Evolutionary conservation across 768 basidiomycete species (phyloP).

Genomic region (Dioszegia aurantiaca): DNA sequence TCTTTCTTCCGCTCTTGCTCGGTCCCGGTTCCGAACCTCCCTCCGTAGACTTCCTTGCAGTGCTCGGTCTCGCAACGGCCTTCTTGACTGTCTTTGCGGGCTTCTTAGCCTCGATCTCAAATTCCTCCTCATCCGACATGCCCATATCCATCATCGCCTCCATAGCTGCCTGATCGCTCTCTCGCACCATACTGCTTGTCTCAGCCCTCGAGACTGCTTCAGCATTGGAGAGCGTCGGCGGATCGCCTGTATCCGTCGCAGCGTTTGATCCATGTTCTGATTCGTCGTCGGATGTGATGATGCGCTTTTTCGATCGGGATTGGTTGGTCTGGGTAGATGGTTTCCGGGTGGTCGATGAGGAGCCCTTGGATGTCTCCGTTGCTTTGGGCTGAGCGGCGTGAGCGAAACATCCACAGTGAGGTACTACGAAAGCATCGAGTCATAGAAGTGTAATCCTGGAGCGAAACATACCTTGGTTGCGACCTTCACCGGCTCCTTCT

Average conservation of each 20-base stretch:
- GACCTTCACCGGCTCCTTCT: neutral
- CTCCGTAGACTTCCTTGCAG: slow-evolving; percentile 11
- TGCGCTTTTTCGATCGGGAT: slow-evolving; percentile 20
- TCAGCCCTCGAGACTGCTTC: neutral
- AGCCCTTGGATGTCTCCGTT: neutral
- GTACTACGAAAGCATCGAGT: no score
- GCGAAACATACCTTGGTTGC: neutral
- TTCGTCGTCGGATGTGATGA: slow-evolving; percentile 30
- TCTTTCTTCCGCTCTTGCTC: slow-evolving; percentile 22
- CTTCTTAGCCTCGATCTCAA: neutral
- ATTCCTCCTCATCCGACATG: slow-evolving; percentile 30
- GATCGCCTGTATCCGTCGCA: slow-evolving; percentile 12
- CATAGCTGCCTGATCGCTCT: slow-evolving; percentile 40
- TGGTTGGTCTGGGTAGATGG: neutral
- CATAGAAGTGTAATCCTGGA: neutral
- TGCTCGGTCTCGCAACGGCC: neutral
- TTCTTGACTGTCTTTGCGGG: slow-evolving; percentile 10
- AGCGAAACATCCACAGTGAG: no score
- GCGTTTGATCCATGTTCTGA: slow-evolving; percentile 12
- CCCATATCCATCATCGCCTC: slow-evolving; percentile 48
- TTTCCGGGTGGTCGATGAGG: slow-evolving; percentile 3
- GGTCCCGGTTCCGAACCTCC: slow-evolving; percentile 6
- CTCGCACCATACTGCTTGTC: slow-evolving; percentile 27
- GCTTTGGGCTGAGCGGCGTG: neutral
- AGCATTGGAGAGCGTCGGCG: neutral